These are phyloP conservation scores for Podaxis carcinomalis DNA, from an alignment of 768 basidiomycete species.

Conservation along the genomic window DNA sequence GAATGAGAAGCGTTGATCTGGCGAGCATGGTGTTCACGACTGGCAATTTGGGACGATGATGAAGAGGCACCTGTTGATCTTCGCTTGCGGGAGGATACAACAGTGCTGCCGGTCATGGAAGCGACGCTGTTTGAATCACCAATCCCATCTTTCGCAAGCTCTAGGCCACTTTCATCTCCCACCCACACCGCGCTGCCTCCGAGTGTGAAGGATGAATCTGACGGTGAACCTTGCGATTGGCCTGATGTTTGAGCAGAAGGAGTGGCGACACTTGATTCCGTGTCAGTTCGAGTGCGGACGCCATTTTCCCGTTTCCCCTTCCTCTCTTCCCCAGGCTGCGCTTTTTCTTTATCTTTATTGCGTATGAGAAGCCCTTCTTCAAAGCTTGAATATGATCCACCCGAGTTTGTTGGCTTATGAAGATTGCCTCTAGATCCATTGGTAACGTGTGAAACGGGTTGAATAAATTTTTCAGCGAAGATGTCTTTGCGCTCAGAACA, in stretches of 20 bases:
- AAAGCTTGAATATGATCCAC: slow-evolving; percentile 63
- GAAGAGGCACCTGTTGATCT: slow-evolving; percentile 75
- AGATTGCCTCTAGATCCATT: slow-evolving; percentile 25
- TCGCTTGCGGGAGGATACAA: slow-evolving; percentile 44
- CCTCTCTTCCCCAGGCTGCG: slow-evolving; percentile 29
- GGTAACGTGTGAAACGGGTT: slow-evolving; percentile 25
- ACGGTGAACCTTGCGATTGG: slow-evolving; percentile 48
- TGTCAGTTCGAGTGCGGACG: slow-evolving; percentile 27
- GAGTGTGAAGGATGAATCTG: slow-evolving; percentile 70
- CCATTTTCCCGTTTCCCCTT: slow-evolving; percentile 28
- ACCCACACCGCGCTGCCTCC: slow-evolving; percentile 86
- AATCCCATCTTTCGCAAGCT: slow-evolving; percentile 41
- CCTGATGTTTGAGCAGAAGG: slow-evolving; percentile 23
- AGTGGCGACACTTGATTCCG: slow-evolving; percentile 32
- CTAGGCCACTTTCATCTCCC: slow-evolving; percentile 62
- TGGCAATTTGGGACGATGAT: slow-evolving; percentile 52
- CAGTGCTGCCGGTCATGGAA: slow-evolving; percentile 36
- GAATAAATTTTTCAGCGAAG: slow-evolving; percentile 79
- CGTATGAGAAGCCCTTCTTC: slow-evolving; percentile 63
- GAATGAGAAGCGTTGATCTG: slow-evolving; percentile 34
- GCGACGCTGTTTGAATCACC: slow-evolving; percentile 39
- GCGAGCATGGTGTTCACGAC: slow-evolving; percentile 36
- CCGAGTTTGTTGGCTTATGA: slow-evolving; percentile 49
- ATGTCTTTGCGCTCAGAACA: slow-evolving; percentile 89
- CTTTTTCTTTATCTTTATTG: slow-evolving; percentile 24